These are phyloP conservation scores for Mikania micrantha DNA, from an alignment of 129 eudicot species.

Conservation along the genomic window DNA sequence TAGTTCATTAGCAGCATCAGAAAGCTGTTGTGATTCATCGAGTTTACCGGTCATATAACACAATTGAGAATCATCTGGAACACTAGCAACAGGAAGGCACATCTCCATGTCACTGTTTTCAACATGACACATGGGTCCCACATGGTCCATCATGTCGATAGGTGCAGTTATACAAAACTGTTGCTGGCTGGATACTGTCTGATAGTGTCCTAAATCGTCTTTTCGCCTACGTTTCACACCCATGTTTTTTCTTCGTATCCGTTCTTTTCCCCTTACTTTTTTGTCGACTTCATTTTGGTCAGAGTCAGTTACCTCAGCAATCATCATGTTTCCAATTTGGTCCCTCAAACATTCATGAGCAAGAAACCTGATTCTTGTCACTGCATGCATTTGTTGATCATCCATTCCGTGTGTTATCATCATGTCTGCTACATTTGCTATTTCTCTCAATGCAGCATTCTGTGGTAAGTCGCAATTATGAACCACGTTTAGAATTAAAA, in stretches of 20 bases:
- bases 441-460: conserved; percentile 72
- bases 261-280: conserved; percentile 68
- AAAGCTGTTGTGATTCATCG: conserved; percentile 35
- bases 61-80: conserved; percentile 26
- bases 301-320: conserved; percentile 32
- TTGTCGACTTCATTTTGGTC: conserved; percentile 45
- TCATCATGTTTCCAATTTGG: conserved; percentile 47
- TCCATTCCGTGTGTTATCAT: conserved; percentile 85
- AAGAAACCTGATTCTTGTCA: conserved; percentile 67
- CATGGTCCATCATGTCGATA: conserved; percentile 19
- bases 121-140: conserved; percentile 25
- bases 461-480: conserved; percentile 11
- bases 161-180: conserved; percentile 29
- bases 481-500: not conserved
- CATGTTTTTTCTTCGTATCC: conserved; percentile 53
- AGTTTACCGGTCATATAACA: conserved; percentile 38
- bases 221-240: conserved; percentile 63
- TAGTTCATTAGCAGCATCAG: conserved; percentile 33
- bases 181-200: conserved; percentile 24
- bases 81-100: conserved; percentile 25
- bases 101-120: conserved; percentile 31
- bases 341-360: conserved; percentile 90
- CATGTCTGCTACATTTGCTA: conserved; percentile 75
- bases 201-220: conserved; percentile 45
- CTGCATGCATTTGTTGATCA: conserved; percentile 70